phyloP scores from a whole-genome alignment of 2,329 filamentous ascomycete genomes.

The Cercospora canescens region DNA sequence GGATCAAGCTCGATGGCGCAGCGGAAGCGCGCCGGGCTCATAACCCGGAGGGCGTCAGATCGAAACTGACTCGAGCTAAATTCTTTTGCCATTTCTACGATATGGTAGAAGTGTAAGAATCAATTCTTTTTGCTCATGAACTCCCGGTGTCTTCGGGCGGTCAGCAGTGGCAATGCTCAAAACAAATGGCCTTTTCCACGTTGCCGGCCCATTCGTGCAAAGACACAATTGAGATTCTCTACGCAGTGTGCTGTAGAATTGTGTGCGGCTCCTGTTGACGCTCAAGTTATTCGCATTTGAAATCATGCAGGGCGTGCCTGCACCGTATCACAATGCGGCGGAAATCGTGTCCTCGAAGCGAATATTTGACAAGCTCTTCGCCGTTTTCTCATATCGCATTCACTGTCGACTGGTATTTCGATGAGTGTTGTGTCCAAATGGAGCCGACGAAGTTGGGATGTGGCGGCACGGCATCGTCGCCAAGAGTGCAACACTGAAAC shows the following conservation, averaged over 20 bases:
- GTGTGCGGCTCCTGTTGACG: background rate
- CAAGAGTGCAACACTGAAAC: background rate
- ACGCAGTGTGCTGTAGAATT: background rate
- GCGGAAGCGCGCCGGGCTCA: constrained; percentile 14
- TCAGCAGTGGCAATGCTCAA: background rate
- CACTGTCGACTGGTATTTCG: background rate
- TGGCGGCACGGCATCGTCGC: background rate
- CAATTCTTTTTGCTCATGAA: background rate
- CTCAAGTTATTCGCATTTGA: too few relatives aligned
- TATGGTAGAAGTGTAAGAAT: background rate
- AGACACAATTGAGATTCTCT: background rate
- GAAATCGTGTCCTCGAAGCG: too few relatives aligned
- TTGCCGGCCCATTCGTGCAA: background rate
- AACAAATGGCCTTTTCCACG: background rate
- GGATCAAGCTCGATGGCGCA: background rate
- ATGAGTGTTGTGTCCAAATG: background rate
- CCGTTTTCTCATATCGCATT: too few relatives aligned
- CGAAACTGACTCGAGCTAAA: constrained; percentile 12
- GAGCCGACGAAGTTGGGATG: background rate
- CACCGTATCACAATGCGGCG: too few relatives aligned
- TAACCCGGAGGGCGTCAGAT: constrained; percentile 16
- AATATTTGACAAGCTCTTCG: too few relatives aligned
- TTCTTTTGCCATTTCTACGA: background rate
- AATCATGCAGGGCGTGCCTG: too few relatives aligned
- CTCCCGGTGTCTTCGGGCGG: background rate